phyloP scores from a whole-genome alignment of 805 yeast genomes.

The Pichia insulana region DNA sequence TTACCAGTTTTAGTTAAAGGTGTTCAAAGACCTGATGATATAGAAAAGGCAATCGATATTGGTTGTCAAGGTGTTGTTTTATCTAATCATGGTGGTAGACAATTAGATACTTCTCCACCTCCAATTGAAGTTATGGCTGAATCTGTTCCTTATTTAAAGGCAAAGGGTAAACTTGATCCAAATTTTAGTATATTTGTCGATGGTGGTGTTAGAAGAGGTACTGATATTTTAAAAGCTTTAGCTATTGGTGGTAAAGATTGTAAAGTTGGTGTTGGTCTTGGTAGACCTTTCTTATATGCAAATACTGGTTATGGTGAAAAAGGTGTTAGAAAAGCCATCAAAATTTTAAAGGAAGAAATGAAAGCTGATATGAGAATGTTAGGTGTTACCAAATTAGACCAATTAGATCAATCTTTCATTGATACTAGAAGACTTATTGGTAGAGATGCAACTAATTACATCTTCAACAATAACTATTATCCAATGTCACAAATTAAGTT shows the following conservation, averaged over 20 bases:
- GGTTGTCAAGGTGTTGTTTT: constrained; percentile 70
- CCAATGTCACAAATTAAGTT: constrained; percentile 13
- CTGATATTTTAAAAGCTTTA: constrained; percentile 68
- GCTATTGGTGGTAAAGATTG: constrained; percentile 70
- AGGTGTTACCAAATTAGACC: constrained; percentile 45
- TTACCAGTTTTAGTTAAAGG: constrained; percentile 72
- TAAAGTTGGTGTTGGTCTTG: constrained; percentile 63
- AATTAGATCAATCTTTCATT: constrained; percentile 34
- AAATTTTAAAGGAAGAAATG: constrained; percentile 52
- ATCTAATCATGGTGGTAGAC: constrained; percentile 88
- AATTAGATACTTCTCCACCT: constrained; percentile 70
- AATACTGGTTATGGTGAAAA: constrained; percentile 62
- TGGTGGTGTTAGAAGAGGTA: constrained; percentile 72
- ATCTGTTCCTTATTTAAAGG: constrained; percentile 41
- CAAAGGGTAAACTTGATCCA: constrained; percentile 36
- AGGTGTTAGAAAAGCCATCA: constrained; percentile 60
- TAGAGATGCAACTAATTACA: constrained; percentile 14
- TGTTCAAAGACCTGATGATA: constrained; percentile 76
- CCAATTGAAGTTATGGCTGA: constrained; percentile 70
- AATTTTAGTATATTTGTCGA: constrained; percentile 60
- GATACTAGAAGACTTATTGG: constrained; percentile 25
- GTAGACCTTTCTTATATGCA: constrained; percentile 51
- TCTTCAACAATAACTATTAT: constrained; percentile 12
- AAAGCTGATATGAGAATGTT: constrained; percentile 56
- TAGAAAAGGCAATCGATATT: constrained; percentile 56